phyloP scores from a whole-genome alignment of 345 rosid genomes.

The Linum lewisii region DNA sequence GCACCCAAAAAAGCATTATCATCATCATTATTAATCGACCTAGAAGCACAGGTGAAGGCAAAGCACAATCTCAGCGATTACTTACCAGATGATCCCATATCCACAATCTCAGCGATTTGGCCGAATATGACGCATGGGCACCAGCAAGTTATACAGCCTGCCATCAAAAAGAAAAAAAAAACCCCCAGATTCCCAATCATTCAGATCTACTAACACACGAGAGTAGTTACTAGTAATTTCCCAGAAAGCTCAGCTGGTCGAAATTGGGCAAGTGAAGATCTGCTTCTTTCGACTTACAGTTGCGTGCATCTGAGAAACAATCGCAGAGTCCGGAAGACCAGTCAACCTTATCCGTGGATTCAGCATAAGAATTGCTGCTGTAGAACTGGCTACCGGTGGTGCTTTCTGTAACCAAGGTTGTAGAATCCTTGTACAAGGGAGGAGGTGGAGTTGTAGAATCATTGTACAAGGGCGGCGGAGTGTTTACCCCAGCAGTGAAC shows the following conservation, averaged over 20 bases:
- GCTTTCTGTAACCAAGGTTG: slow-evolving; percentile 18
- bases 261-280: neutral
- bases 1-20: slow-evolving; percentile 5
- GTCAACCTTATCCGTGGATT: slow-evolving; percentile 10
- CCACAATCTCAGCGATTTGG: slow-evolving; percentile 32
- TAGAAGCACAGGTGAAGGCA: neutral
- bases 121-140: slow-evolving; percentile 38
- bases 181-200: too few relatives aligned
- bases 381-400: slow-evolving; percentile 1
- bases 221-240: neutral
- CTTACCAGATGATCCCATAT: slow-evolving; percentile 34
- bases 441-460: too few relatives aligned
- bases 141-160: slow-evolving; percentile 34
- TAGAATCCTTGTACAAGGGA: neutral
- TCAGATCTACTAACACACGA: neutral
- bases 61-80: neutral
- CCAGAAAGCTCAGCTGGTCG: neutral
- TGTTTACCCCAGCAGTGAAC: neutral
- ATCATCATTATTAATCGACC: neutral
- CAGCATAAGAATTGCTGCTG: neutral
- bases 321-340: slow-evolving; percentile 46
- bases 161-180: neutral
- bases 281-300: slow-evolving; percentile 21
- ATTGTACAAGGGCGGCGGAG: neutral
- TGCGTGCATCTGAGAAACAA: slow-evolving; percentile 28